These are phyloP conservation scores for Pleurotus eryngii DNA, from an alignment of 768 basidiomycete genomes.

Conservation along the genomic window DNA sequence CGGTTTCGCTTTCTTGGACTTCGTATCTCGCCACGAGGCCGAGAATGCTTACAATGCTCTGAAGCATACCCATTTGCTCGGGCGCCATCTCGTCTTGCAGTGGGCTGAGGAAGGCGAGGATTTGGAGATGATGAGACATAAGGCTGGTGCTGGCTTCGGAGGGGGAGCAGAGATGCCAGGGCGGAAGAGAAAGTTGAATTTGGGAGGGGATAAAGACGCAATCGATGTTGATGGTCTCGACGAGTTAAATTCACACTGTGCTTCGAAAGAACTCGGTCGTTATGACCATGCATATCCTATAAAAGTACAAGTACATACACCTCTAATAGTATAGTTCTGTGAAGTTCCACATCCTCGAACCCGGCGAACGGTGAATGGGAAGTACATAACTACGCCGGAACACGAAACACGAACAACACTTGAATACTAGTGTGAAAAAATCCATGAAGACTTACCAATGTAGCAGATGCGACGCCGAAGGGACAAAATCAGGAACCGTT, in stretches of 20 bases:
- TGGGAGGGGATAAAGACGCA: slow-evolving; percentile 25
- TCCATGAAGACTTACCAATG: neutral
- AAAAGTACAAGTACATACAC: no score
- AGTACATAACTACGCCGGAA: no score
- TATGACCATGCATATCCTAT: no score
- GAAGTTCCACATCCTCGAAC: no score
- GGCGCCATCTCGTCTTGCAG: slow-evolving; percentile 90
- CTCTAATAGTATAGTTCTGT: no score
- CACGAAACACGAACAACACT: no score
- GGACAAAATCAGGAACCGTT: neutral
- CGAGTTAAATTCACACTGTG: no score
- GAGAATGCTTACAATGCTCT: slow-evolving; percentile 84
- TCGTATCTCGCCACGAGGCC: slow-evolving; percentile 85
- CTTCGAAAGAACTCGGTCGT: no score
- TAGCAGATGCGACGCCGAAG: neutral
- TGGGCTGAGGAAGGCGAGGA: slow-evolving; percentile 90
- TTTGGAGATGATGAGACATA: slow-evolving; percentile 70
- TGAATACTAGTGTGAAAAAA: no score
- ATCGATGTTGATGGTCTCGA: no score
- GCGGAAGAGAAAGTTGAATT: slow-evolving; percentile 63
- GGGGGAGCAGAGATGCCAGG: slow-evolving; percentile 73
- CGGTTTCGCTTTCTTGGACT: slow-evolving; percentile 97
- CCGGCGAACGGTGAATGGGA: no score
- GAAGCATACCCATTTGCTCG: slow-evolving; percentile 92
- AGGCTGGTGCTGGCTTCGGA: slow-evolving; percentile 76